Base-by-base conservation (phyloP, 148 eudicot genomes). In the Heliosperma pusillum region DNA sequence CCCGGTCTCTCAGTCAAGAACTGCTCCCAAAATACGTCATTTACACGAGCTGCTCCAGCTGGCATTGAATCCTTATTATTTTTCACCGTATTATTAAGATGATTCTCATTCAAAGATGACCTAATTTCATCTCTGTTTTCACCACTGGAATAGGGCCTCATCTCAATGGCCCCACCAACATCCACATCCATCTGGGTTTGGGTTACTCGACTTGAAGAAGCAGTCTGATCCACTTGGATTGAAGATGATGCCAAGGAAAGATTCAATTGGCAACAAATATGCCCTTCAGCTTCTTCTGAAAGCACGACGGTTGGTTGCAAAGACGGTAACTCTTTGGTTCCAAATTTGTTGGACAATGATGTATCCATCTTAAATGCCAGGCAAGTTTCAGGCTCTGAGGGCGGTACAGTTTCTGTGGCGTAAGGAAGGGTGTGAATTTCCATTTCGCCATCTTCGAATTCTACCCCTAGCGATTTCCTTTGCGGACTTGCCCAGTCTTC, bases 11-110 rank as follows among this genome's bases (percentile, higher is more conserved):
- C 98, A 10, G 97, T 91, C 26, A 93, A 83, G 72, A 93, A 93
- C 81, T 93, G 98, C 78, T 93, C 98, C 98, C 98, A 93, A 77
- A 93, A 93, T 7, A 82, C 73, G 81, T 93, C 98, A 85, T 93
- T 93, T 29, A 85, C 95, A 58, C 85, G 87, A 57, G 75, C 81
- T 73, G 74, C 90, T 63, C 82, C 82, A 61, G 79, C 76, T 36
- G 85, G 76, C 19, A 81, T 63, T 26, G 83, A 79, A 72, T 42
- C 89, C 82, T 81, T 86, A 60, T 76, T 88, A 57, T 77, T 83
- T 72, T 70, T 82, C 4, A 59, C 61, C 36, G 77, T 82, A 65
- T 66, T 82, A 72, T 61, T 79, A 27, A 74, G 7, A 47, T 61
- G 68, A 74, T 47, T 76, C 25, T 55, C 82, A 70, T 73, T 80